phyloP scores from a whole-genome alignment of 2,329 filamentous ascomycete species.

The Claviceps digitariae region DNA sequence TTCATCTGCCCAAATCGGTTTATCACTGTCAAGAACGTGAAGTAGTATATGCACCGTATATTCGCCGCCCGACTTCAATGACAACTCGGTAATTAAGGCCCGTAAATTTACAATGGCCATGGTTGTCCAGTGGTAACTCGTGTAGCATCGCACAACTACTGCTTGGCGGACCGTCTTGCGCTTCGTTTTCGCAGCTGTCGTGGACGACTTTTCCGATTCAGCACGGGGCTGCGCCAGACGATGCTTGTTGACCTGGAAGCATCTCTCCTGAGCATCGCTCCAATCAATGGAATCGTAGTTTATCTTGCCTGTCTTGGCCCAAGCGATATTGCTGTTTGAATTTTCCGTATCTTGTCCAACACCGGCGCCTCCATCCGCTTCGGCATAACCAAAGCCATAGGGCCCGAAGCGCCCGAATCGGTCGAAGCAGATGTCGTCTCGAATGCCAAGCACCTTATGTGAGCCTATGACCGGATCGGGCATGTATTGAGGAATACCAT shows the following conservation, averaged over 20 bases:
- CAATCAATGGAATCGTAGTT: slow-evolving; percentile 43
- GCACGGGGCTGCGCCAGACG: slow-evolving; percentile 37
- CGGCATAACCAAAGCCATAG: slow-evolving; percentile 74
- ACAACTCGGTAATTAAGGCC: slow-evolving; percentile 66
- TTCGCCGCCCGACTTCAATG: slow-evolving; percentile 65
- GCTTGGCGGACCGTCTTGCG: slow-evolving; percentile 49
- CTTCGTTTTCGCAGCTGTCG: slow-evolving; percentile 7
- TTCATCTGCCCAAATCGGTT: slow-evolving; percentile 71
- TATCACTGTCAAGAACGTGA: slow-evolving; percentile 67
- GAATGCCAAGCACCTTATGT: slow-evolving; percentile 57
- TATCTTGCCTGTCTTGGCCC: slow-evolving; percentile 40
- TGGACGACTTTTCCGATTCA: slow-evolving; percentile 22
- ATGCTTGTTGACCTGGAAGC: slow-evolving; percentile 45
- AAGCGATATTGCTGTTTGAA: slow-evolving; percentile 50
- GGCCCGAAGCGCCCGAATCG: slow-evolving; percentile 72
- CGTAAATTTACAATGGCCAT: slow-evolving; percentile 72
- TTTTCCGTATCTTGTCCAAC: slow-evolving; percentile 61
- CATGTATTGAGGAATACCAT: slow-evolving; percentile 60
- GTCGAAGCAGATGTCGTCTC: slow-evolving; percentile 75
- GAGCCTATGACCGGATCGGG: slow-evolving; percentile 68
- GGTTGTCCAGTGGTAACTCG: slow-evolving; percentile 63
- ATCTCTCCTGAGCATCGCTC: slow-evolving; percentile 39
- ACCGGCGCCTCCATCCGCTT: slow-evolving; percentile 54
- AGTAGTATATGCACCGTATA: slow-evolving; percentile 74
- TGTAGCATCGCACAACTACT: slow-evolving; percentile 69